Conservation (phyloP, 192 early-diverging fungal genomes). For the Podila minutissima region DNA sequence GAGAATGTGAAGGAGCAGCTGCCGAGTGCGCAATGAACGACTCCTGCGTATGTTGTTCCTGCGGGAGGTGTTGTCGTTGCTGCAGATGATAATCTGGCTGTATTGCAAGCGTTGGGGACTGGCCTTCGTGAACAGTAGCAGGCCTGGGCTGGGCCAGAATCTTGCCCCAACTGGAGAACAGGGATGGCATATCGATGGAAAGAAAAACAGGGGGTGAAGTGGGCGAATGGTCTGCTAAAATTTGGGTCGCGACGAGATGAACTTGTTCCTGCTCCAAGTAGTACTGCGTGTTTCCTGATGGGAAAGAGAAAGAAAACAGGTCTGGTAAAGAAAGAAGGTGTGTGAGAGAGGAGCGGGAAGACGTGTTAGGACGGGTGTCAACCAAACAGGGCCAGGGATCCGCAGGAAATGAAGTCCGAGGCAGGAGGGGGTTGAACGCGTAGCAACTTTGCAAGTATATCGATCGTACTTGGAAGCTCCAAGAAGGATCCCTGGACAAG, state of each 20-base stretch:
- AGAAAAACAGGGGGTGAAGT: not conserved
- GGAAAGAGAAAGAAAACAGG: too few relatives aligned
- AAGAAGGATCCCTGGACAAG: not conserved
- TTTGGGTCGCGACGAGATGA: not conserved
- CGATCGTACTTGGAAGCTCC: too few relatives aligned
- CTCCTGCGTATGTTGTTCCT: not conserved
- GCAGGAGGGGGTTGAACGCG: too few relatives aligned
- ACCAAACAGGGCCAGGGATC: too few relatives aligned
- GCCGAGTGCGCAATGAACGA: not conserved
- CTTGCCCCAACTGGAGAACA: conserved; percentile 27
- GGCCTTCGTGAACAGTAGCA: not conserved
- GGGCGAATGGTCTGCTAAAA: not conserved
- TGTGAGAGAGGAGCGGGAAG: not conserved
- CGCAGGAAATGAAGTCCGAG: too few relatives aligned
- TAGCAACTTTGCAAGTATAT: too few relatives aligned
- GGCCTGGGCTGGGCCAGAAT: conserved; percentile 3
- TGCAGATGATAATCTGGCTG: not conserved
- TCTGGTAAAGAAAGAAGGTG: not conserved
- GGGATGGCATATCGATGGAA: conserved; percentile 10
- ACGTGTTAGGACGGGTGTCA: not conserved
- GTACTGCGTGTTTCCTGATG: not conserved
- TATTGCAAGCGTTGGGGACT: not conserved
- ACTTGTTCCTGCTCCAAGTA: not conserved
- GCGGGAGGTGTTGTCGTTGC: not conserved
- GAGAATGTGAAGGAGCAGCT: conserved; percentile 3